phyloP scores from a whole-genome alignment of 2,329 filamentous ascomycete genomes.

The Apiospora pterosperma region DNA sequence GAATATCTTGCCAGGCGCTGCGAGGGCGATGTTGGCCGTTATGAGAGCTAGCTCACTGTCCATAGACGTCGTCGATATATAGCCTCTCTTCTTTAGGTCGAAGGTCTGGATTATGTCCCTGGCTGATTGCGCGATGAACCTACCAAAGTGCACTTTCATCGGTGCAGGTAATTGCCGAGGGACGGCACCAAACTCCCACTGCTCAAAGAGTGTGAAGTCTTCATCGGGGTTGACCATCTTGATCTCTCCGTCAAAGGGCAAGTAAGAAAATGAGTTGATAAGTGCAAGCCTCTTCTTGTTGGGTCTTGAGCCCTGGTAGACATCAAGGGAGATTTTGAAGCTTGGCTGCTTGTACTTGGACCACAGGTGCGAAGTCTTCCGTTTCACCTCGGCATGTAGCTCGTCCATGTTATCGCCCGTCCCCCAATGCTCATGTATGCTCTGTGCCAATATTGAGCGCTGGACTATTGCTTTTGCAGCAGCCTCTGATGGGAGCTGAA shows the following conservation, averaged over 20 bases:
- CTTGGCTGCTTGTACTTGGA: slow-evolving; percentile 57
- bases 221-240: slow-evolving; percentile 70
- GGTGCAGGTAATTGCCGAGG: slow-evolving; percentile 50
- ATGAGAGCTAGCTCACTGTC: slow-evolving; percentile 89
- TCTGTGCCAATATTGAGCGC: slow-evolving; percentile 77
- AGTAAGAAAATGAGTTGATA: slow-evolving; percentile 78
- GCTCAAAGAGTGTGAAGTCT: slow-evolving; percentile 78
- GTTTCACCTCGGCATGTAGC: slow-evolving; percentile 64
- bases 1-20: slow-evolving; percentile 77
- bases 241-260: slow-evolving; percentile 76
- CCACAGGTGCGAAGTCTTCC: slow-evolving; percentile 63
- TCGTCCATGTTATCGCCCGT: slow-evolving; percentile 61
- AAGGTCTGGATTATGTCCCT: slow-evolving; percentile 69
- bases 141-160: slow-evolving; percentile 65
- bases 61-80: slow-evolving; percentile 97
- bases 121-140: slow-evolving; percentile 63
- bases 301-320: slow-evolving; percentile 72
- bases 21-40: slow-evolving; percentile 86
- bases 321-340: slow-evolving; percentile 83
- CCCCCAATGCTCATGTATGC: slow-evolving; percentile 89
- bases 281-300: slow-evolving; percentile 63
- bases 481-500: slow-evolving; percentile 62
- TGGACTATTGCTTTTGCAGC: slow-evolving; percentile 65
- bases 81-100: slow-evolving; percentile 87
- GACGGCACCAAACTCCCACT: slow-evolving; percentile 61